A percentile compares a stretch with the other conserved stretches of the same genome.
These are phyloP conservation scores for Gossypium mustelinum DNA, from an alignment of 345 rosid genomes.

Conservation along the genomic window DNA sequence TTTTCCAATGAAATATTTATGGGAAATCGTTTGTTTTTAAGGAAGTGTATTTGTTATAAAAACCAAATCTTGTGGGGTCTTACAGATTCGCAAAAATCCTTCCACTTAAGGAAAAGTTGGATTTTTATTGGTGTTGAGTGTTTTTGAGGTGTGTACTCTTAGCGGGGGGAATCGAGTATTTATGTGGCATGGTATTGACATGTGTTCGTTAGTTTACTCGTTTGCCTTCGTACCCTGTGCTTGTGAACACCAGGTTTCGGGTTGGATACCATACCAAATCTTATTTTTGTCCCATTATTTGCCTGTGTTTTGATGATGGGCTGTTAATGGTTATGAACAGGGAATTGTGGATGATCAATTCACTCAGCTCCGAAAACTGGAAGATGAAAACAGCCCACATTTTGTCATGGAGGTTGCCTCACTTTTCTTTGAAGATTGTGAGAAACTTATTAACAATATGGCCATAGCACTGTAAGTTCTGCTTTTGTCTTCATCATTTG, in stretches of 20 bases:
- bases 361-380: conserved; percentile 69
- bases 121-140: no score
- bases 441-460: conserved; percentile 62
- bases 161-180: no score
- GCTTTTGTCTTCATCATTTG: neutral
- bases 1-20: neutral
- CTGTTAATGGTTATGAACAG: conserved; percentile 24
- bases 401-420: conserved; percentile 67
- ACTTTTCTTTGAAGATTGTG: conserved; percentile 76
- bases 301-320: no score
- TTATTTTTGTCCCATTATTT: neutral
- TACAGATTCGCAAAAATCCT: neutral
- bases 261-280: neutral
- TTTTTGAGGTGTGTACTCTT: no score
- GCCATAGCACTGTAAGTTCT: conserved; percentile 57
- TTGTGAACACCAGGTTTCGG: no score
- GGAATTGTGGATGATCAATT: conserved; percentile 80
- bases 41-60: neutral
- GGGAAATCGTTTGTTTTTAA: neutral
- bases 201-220: no score
- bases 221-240: no score
- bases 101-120: no score
- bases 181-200: no score
- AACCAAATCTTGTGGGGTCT: neutral
- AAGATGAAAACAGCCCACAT: conserved; percentile 75